Conservation (phyloP, 108 stramenopile genomes). For the Aurantiochytrium sp. region DNA sequence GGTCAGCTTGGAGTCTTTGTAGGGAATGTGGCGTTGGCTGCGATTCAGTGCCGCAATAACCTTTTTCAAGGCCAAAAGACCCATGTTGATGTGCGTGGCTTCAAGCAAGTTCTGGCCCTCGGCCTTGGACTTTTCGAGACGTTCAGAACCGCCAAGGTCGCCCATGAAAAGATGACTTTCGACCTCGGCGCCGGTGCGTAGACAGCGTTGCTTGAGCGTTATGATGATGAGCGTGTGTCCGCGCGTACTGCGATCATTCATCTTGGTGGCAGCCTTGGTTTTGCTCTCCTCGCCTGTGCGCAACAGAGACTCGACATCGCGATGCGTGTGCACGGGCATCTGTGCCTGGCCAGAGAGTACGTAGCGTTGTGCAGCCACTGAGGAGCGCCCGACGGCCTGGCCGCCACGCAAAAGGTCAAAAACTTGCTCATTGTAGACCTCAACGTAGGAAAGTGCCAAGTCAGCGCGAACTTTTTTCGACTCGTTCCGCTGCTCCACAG, state of each 20-base stretch:
- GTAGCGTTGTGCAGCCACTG: conserved; percentile 53
- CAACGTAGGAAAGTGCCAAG: conserved; percentile 49
- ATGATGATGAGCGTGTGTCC: conserved; percentile 61
- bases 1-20: conserved; percentile 61
- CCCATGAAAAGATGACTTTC: conserved; percentile 50
- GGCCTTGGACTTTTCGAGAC: conserved; percentile 49
- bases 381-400: conserved; percentile 40
- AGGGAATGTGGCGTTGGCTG: conserved; percentile 47
- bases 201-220: conserved; percentile 42
- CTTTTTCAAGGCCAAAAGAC: conserved; percentile 53
- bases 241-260: conserved; percentile 58
- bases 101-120: conserved; percentile 35
- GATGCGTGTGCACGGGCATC: conserved; percentile 24
- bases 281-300: conserved; percentile 45
- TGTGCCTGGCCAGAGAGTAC: conserved; percentile 52
- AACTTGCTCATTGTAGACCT: conserved; percentile 59
- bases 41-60: conserved; percentile 49
- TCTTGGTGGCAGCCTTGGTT: conserved; percentile 56
- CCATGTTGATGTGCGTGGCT: conserved; percentile 62
- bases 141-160: conserved; percentile 63
- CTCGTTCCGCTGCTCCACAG: conserved; percentile 23
- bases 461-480: conserved; percentile 26
- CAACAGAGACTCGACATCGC: conserved; percentile 33
- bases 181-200: conserved; percentile 27
- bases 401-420: conserved; percentile 49